A percentile compares a stretch with the other conserved stretches of the same genome.
Evolutionary conservation across 2,329 filamentous ascomycete genomes (phyloP).

Genomic region (Cladophialophora bantiana): DNA sequence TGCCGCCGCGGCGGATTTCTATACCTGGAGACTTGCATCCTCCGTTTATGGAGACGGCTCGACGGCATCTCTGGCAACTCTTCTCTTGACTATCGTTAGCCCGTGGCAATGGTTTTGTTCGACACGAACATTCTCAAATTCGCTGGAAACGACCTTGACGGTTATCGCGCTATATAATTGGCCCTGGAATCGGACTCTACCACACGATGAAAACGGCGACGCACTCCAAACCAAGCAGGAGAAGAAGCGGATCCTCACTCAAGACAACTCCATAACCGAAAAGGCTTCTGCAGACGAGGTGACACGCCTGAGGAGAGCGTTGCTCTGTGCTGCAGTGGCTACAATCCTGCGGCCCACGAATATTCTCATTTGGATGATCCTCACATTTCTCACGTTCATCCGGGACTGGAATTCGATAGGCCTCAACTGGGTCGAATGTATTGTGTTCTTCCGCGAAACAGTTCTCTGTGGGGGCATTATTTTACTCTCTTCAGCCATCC

Average conservation of each 20-base stretch:
- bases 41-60: conserved; percentile 73
- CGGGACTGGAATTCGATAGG: conserved; percentile 7
- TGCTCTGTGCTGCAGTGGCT: conserved; percentile 79
- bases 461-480: conserved; percentile 67
- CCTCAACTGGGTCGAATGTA: conserved; percentile 24
- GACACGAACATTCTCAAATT: conserved; percentile 92
- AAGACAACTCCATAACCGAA: conserved; percentile 46
- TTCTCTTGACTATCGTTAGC: conserved; percentile 74
- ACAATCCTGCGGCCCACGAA: conserved; percentile 91
- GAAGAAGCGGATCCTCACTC: conserved; percentile 50
- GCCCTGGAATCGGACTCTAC: conserved; percentile 77
- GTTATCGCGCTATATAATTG: conserved; percentile 79
- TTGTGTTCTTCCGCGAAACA: conserved; percentile 65
- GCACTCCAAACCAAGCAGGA: background rate
- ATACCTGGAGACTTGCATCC: conserved; percentile 81
- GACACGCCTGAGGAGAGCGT: conserved; percentile 63
- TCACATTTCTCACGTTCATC: conserved; percentile 53
- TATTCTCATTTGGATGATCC: conserved; percentile 77
- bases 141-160: conserved; percentile 87
- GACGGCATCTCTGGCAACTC: conserved; percentile 71
- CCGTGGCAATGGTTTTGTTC: conserved; percentile 98
- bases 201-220: conserved; percentile 34
- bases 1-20: conserved; percentile 81
- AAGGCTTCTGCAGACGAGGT: conserved; percentile 38
- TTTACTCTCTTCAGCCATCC: conserved; percentile 68